A percentile compares a stretch with the other conserved stretches of the same genome.
Conservation (phyloP, 257 asterid genomes). For the Solanum rostratum region DNA sequence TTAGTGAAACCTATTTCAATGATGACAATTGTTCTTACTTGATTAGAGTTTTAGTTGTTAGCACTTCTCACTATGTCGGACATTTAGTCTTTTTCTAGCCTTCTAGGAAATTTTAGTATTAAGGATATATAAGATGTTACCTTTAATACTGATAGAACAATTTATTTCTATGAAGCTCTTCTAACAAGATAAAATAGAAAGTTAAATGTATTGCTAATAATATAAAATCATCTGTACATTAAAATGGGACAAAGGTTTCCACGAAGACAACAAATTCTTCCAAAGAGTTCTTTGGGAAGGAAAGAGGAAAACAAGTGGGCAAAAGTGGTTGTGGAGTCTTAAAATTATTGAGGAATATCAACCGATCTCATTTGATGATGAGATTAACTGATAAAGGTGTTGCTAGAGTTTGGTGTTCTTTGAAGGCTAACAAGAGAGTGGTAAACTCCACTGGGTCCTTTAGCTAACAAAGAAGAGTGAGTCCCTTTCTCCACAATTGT, state of each 20-base stretch:
- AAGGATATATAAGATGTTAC: neutral
- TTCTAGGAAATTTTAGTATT: neutral
- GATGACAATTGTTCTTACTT: neutral
- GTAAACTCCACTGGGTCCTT: constrained; percentile 49
- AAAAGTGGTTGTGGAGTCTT: neutral
- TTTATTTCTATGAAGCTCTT: neutral
- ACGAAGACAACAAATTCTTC: neutral
- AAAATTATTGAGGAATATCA: neutral
- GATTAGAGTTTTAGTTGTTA: neutral
- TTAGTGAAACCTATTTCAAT: neutral
- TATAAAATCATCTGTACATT: neutral
- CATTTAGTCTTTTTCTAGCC: neutral
- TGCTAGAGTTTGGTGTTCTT: constrained; percentile 17
- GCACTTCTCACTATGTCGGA: neutral
- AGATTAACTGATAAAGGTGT: neutral
- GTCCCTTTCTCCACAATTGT: constrained; percentile 46
- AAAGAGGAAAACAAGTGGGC: neutral
- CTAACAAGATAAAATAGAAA: neutral
- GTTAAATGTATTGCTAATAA: neutral
- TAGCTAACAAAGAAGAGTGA: constrained; percentile 14
- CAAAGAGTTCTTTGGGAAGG: neutral
- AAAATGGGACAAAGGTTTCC: neutral
- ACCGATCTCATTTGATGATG: neutral
- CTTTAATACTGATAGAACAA: neutral
- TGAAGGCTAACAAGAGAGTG: constrained; percentile 60